Base-by-base conservation (phyloP, 345 rosid species). In the Gossypium raimondii region DNA sequence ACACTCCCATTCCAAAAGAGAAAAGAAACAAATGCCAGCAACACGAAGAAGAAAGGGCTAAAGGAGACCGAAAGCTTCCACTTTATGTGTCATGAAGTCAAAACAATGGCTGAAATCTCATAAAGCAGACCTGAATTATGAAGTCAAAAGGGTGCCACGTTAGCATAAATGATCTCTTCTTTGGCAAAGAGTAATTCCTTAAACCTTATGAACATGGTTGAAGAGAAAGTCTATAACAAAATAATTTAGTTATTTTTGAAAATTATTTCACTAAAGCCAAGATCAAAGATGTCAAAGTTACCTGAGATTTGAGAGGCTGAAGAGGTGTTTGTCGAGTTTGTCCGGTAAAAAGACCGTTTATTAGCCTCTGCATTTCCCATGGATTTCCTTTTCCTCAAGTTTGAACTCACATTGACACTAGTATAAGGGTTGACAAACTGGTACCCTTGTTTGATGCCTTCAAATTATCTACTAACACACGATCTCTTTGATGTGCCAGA, bases 1-100 rank as follows among this genome's bases (percentile, higher is more conserved):
- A 95, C 82, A 78, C 97, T 87, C 56, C 97, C 98, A 20, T 95
- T 95, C 97, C 98, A 93, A 56, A 67, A 57, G 60, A 95, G 82
- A 79, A 93, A 91, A 67, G 87, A 84, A 75, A 86, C 76, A 75
- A 93, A 95, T 25, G 87, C 84, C 56, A 83, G 59, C 72, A 90
- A 72, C 61, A 83, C 85, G 67, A 85, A 9, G 27, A 88, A 3
- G 77, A 91, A 95, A 57, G 99, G 97, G 73, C 85, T 77, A 79
- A 95, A 89, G 38, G 75, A 86, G 75, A 85, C 70, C 72, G 88
- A 70, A 74, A 95, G 75, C 66, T 79, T 76, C 94, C 91, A 84
- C 81, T 91, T 93, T 82, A 83, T 82, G 75, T 20, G 80, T 96
- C 97, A 93, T 63, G 90, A 78, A 62, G 85, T 76, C 81, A 73